Evolutionary conservation across 768 basidiomycete genomes (phyloP).

Genomic region (Termitomyces sp.): DNA sequence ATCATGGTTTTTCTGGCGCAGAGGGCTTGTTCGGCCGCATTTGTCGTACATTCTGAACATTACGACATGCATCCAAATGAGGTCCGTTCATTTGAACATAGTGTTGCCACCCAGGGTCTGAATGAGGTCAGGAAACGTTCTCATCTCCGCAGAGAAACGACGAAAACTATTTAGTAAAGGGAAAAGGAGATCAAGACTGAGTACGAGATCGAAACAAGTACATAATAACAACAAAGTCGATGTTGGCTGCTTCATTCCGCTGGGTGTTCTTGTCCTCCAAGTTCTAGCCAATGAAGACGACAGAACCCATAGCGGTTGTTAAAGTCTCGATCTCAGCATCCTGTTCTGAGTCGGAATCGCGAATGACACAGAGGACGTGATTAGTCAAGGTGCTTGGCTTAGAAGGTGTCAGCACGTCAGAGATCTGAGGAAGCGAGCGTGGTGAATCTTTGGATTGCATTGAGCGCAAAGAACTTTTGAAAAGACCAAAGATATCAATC

Average conservation of each 20-base stretch:
- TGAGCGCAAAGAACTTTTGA: background rate
- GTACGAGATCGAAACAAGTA: background rate
- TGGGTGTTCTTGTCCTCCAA: too few species aligned
- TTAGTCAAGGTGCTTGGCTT: background rate
- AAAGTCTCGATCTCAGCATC: slow-evolving; percentile 30
- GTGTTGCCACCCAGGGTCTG: too few species aligned
- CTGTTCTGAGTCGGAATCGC: slow-evolving; percentile 19
- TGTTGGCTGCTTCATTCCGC: background rate
- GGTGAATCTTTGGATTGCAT: slow-evolving; percentile 28
- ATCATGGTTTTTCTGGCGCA: too few species aligned
- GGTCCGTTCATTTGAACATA: too few species aligned
- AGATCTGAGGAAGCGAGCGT: slow-evolving; percentile 8
- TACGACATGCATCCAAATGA: too few species aligned
- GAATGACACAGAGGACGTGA: slow-evolving; percentile 4
- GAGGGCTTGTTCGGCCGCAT: too few species aligned
- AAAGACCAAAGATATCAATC: slow-evolving; percentile 23
- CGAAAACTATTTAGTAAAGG: too few species aligned
- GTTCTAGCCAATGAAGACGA: slow-evolving; percentile 13
- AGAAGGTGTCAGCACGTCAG: background rate
- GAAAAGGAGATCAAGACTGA: background rate
- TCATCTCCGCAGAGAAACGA: too few species aligned
- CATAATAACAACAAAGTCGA: background rate
- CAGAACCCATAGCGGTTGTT: slow-evolving; percentile 19
- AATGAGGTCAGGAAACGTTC: too few species aligned
- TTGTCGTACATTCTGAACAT: too few species aligned